Evolutionary conservation across 805 yeast species (phyloP), one percentile per base, ranked within the genome.

Genomic region (Yarrowia hollandica): DNA sequence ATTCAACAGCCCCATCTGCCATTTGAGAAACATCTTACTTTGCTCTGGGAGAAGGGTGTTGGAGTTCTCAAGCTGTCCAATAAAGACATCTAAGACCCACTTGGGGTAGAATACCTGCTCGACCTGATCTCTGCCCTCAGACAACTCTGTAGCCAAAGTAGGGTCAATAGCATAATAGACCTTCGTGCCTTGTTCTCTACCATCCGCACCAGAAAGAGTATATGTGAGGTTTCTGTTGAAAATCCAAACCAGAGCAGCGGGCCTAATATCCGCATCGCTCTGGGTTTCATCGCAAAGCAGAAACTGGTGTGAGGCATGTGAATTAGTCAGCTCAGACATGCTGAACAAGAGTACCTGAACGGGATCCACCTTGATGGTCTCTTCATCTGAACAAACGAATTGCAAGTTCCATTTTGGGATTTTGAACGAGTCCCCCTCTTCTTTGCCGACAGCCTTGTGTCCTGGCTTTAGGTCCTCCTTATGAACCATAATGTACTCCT

Each of bases 161-260:
- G 50, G n/a, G 26, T 75, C 73, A 1, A 67, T 64, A 0, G 79
- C 70, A 62, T 75, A 83, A 61, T 79, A 69, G 0, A 82, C 68
- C 65, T 83, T 83, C 58, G 81, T 64, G 1, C 80, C 75, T 1
- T 58, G 54, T 64, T 76, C 81, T 65, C 82, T 78, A 10, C 82
- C 77, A 85, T 87, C 83, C 1, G 35, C 44, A n/a, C 44, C 44
- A 18, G 42, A 35, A 3, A 52, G 25, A 9, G 44, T 35, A 25
- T 52, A 52, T 7, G 42, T 37, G 10, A 52, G 15, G 15, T 52
- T 52, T 26, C 35, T 25, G 44, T 52, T 52, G 58, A 52, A 52
- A 6, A 52, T 37, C 58, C 58, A 52, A 1, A 48, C 55, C 15
- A 48, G 21, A 4, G 55, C 38, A 0, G 39, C 39, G 2, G 55